phyloP scores from a whole-genome alignment of 73 alveolate genomes.

The Paramecium octaurelia region DNA sequence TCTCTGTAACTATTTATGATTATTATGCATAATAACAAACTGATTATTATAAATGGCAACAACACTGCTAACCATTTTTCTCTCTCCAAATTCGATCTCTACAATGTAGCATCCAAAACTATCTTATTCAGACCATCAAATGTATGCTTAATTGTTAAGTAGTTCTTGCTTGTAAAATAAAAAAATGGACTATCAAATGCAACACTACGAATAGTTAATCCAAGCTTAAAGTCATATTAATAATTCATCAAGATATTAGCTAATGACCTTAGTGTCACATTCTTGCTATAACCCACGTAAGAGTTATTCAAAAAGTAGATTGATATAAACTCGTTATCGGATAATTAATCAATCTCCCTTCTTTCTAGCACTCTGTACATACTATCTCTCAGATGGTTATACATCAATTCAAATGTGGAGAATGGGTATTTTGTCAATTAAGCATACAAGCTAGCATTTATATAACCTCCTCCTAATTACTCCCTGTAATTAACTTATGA shows the following conservation, averaged over 20 bases:
- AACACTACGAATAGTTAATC: background rate
- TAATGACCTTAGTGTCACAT: background rate
- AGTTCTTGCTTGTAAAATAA: slow-evolving; percentile 9
- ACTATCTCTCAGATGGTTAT: background rate
- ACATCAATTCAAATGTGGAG: background rate
- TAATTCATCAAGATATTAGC: background rate
- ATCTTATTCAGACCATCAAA: background rate
- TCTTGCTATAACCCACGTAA: background rate
- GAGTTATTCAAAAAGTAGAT: background rate
- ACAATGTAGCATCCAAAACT: background rate
- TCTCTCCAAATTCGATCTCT: background rate
- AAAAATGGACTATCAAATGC: slow-evolving; percentile 7
- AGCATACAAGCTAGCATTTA: background rate
- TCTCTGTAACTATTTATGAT: background rate
- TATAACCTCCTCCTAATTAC: background rate
- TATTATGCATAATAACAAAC: background rate
- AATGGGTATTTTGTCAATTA: background rate
- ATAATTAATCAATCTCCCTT: background rate
- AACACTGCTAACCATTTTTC: background rate
- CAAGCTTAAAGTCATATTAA: slow-evolving; percentile 10
- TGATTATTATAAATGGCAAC: background rate
- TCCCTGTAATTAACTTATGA: background rate
- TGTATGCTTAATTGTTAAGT: background rate
- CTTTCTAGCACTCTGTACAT: background rate
- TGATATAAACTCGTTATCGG: background rate